Evolutionary conservation across 805 yeast species (phyloP).

Genomic region (Hanseniaspora vineae): DNA sequence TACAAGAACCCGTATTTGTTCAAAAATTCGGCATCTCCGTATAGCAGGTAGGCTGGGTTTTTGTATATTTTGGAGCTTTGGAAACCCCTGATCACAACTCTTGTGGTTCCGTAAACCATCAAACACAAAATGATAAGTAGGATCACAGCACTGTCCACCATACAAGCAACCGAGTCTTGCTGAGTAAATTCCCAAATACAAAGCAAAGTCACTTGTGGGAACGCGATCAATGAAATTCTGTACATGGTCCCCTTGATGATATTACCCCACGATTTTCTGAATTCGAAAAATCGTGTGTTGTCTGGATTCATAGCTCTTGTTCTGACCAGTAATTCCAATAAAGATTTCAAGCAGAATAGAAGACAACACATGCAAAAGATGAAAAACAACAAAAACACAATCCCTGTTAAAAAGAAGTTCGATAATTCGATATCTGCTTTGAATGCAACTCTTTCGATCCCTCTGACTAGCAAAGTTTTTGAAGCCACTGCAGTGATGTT

Average conservation of each 20-base stretch:
- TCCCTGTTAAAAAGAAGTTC: slow-evolving; percentile 72
- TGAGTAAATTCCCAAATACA: slow-evolving; percentile 84
- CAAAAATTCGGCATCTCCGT: slow-evolving; percentile 67
- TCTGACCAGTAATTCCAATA: slow-evolving; percentile 49
- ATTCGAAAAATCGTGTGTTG: slow-evolving; percentile 53
- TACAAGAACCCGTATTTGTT: slow-evolving; percentile 88
- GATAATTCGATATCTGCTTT: slow-evolving; percentile 79
- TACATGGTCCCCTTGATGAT: slow-evolving; percentile 81
- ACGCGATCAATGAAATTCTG: slow-evolving; percentile 70
- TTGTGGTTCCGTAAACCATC: slow-evolving; percentile 56
- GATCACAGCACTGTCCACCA: slow-evolving; percentile 67
- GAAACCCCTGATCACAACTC: slow-evolving; percentile 65
- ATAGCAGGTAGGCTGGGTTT: slow-evolving; percentile 85
- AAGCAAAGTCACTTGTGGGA: slow-evolving; percentile 73
- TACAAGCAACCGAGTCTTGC: slow-evolving; percentile 70
- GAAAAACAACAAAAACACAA: slow-evolving; percentile 70
- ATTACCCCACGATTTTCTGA: slow-evolving; percentile 71
- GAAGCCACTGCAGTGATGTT: slow-evolving; percentile 40
- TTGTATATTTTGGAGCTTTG: slow-evolving; percentile 59
- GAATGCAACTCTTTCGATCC: slow-evolving; percentile 84
- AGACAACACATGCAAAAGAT: slow-evolving; percentile 46
- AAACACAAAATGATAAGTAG: slow-evolving; percentile 45
- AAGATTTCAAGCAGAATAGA: slow-evolving; percentile 53
- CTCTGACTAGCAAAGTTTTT: slow-evolving; percentile 72
- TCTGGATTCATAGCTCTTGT: slow-evolving; percentile 43